phyloP scores from a whole-genome alignment of 1,139 yeast genomes.

The Debaryomyces nepalensis region DNA sequence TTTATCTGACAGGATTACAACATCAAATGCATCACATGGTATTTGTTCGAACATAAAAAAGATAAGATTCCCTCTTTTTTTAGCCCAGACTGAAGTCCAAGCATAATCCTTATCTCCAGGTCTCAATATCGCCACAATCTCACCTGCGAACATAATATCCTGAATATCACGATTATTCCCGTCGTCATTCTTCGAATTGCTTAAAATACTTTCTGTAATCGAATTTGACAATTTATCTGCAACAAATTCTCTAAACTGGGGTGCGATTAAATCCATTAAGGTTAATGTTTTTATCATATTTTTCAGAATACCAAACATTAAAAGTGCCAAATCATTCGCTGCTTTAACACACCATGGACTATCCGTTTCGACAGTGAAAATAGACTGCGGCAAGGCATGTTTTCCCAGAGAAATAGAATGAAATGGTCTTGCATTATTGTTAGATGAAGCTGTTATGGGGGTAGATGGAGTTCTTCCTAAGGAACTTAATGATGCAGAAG shows the following conservation, averaged over 20 bases:
- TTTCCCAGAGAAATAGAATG: slow-evolving; percentile 68
- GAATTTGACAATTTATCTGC: slow-evolving; percentile 53
- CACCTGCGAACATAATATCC: slow-evolving; percentile 52
- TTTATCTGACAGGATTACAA: slow-evolving; percentile 48
- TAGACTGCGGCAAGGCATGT: slow-evolving; percentile 75
- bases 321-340: slow-evolving; percentile 87
- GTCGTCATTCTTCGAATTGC: slow-evolving; percentile 14
- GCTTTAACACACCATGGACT: slow-evolving; percentile 83
- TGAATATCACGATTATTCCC: slow-evolving; percentile 19
- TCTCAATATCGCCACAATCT: slow-evolving; percentile 58
- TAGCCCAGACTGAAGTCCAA: slow-evolving; percentile 91
- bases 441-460: slow-evolving; percentile 15
- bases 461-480: slow-evolving; percentile 19
- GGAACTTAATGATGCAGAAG: slow-evolving; percentile 36
- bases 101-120: slow-evolving; percentile 58
- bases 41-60: slow-evolving; percentile 89
- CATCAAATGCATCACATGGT: slow-evolving; percentile 77
- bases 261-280: slow-evolving; percentile 76
- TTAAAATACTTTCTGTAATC: slow-evolving; percentile 38
- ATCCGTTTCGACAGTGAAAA: slow-evolving; percentile 77
- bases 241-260: slow-evolving; percentile 71
- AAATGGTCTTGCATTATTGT: slow-evolving; percentile 47
- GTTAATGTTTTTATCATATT: slow-evolving; percentile 64
- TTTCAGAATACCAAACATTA: slow-evolving; percentile 82
- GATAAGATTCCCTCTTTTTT: slow-evolving; percentile 67